Conservation (phyloP, 352 stramenopile genomes). For the Phytophthora vignae region DNA sequence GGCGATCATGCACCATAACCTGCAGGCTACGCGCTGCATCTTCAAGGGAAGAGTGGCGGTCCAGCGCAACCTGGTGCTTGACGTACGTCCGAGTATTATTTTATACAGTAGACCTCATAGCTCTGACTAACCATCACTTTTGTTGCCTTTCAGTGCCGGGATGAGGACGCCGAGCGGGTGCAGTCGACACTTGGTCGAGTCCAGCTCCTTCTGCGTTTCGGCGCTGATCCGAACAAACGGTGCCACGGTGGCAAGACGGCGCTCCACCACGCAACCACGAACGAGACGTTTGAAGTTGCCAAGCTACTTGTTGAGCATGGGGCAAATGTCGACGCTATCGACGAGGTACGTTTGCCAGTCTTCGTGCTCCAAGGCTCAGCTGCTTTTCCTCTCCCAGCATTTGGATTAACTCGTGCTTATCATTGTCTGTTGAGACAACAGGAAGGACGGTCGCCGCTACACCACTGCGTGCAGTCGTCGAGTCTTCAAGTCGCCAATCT, state of each 20-base stretch:
- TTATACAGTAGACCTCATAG: not conserved
- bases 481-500: constrained; percentile 29
- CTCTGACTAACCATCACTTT: not conserved
- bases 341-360: constrained; percentile 10
- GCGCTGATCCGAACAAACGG: constrained; percentile 9
- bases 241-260: constrained; percentile 22
- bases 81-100: constrained; percentile 10
- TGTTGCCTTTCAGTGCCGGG: constrained; percentile 12
- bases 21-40: constrained; percentile 24
- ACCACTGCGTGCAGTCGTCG: constrained; percentile 20
- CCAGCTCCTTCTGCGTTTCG: constrained; percentile 2
- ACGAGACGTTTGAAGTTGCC: constrained; percentile 16
- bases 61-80: constrained; percentile 26
- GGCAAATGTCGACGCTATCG: not conserved
- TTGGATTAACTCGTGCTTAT: not conserved
- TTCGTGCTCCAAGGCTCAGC: not conserved
- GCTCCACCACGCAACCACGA: constrained; percentile 14
- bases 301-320: constrained; percentile 11
- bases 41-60: constrained; percentile 21
- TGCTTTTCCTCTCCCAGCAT: not conserved
- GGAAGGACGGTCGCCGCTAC: constrained; percentile 25
- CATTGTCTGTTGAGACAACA: not conserved
- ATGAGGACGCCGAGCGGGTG: constrained; percentile 22
- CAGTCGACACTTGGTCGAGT: constrained; percentile 2
- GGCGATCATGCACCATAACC: constrained; percentile 22